These are phyloP conservation scores for Sporormia fimetaria DNA, from an alignment of 495 filamentous ascomycete genomes.

Conservation along the genomic window DNA sequence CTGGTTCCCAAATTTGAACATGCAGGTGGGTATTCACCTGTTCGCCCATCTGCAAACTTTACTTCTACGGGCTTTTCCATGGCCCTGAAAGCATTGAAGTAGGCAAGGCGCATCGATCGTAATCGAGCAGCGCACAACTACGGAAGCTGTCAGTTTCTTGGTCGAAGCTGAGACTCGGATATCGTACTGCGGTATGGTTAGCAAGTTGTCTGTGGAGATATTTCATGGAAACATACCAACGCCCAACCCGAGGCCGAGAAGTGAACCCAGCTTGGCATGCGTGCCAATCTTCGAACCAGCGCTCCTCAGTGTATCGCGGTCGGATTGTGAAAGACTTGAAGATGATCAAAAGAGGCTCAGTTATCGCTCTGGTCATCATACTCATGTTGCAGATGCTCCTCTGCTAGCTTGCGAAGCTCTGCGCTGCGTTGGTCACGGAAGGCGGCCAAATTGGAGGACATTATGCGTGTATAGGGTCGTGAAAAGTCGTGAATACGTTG, in stretches of 20 bases:
- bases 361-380: slow-evolving; percentile 11
- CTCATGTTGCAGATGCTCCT: slow-evolving; percentile 52
- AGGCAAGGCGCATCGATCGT: slow-evolving; percentile 40
- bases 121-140: slow-evolving; percentile 48
- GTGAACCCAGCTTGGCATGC: slow-evolving; percentile 47
- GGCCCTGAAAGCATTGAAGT: slow-evolving; percentile 50
- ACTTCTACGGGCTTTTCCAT: slow-evolving; percentile 48
- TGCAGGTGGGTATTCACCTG: slow-evolving; percentile 33
- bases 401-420: slow-evolving; percentile 47
- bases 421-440: slow-evolving; percentile 43
- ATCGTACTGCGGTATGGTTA: no score
- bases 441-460: slow-evolving; percentile 42
- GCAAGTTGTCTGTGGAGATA: no score
- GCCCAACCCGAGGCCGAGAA: slow-evolving; percentile 49
- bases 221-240: no score
- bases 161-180: no score
- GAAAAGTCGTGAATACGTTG: no score
- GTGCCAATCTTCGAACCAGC: slow-evolving; percentile 43
- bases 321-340: slow-evolving; percentile 41
- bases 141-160: no score
- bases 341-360: slow-evolving; percentile 3
- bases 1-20: neutral
- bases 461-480: neutral
- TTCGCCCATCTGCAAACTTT: slow-evolving; percentile 48
- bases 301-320: slow-evolving; percentile 46